Percentiles rank a stretch among this genome's conserved stretches.
These are phyloP conservation scores for Trichomonascaceae sp. DNA, from an alignment of 1,139 yeast species.

Conservation along the genomic window DNA sequence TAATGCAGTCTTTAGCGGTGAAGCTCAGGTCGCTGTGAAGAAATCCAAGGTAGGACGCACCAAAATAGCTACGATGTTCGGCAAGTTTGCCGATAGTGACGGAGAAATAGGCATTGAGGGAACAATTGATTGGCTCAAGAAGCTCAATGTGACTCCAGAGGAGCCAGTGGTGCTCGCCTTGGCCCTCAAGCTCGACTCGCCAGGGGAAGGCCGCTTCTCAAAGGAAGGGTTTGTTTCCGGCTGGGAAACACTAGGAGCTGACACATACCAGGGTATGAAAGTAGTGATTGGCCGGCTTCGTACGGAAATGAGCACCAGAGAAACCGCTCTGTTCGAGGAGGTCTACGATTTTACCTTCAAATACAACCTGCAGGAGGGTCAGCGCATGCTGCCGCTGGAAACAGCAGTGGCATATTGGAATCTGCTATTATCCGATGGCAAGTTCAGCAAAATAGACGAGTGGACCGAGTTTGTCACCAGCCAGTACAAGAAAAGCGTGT, in stretches of 20 bases:
- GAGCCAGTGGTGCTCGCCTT: conserved; percentile 57
- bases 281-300: conserved; percentile 30
- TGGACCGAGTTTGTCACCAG: conserved; percentile 40
- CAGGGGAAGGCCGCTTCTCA: conserved; percentile 49
- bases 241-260: conserved; percentile 35
- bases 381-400: conserved; percentile 46
- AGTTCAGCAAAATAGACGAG: conserved; percentile 28
- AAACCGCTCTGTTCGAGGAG: conserved; percentile 33
- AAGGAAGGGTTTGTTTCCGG: conserved; percentile 36
- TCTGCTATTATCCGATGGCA: conserved; percentile 36
- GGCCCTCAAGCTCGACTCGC: conserved; percentile 55
- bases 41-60: conserved; percentile 2
- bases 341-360: conserved; percentile 63
- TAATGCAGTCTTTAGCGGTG: conserved; percentile 11
- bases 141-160: conserved; percentile 59
- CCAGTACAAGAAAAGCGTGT: conserved; percentile 35
- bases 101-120: conserved; percentile 57
- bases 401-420: conserved; percentile 71
- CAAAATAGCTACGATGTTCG: conserved; percentile 10
- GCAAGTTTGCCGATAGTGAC: conserved; percentile 12
- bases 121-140: conserved; percentile 51
- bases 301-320: conserved; percentile 22
- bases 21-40: conserved; percentile 5
- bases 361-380: conserved; percentile 49
- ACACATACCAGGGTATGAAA: conserved; percentile 38